Conservation (phyloP, 768 basidiomycete genomes). For the Rhodosporidiobolus odoratus region DNA sequence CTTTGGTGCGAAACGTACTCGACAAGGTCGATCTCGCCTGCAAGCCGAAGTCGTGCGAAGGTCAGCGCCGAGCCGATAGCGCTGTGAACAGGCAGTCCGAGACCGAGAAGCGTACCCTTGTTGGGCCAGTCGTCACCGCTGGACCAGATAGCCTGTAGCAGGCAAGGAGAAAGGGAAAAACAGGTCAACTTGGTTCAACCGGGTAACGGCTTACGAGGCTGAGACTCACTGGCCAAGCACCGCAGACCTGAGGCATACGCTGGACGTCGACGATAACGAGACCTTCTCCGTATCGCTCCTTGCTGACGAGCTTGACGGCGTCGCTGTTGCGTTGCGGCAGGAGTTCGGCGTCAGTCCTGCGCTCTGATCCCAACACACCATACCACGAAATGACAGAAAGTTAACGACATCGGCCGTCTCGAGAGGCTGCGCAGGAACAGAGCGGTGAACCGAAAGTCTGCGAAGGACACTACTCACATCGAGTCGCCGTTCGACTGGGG, state of each 20-base stretch:
- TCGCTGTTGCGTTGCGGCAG: neutral
- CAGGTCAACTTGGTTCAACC: neutral
- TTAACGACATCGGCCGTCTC: neutral
- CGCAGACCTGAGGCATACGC: conserved; percentile 15
- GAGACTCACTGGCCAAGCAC: neutral
- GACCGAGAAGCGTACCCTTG: neutral
- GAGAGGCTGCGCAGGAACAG: neutral
- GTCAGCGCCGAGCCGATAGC: neutral
- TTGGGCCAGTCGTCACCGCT: conserved; percentile 28
- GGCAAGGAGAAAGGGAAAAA: neutral
- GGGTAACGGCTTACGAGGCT: neutral
- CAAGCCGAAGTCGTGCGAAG: neutral
- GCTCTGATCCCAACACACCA: too few species aligned
- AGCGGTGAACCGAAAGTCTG: too few species aligned
- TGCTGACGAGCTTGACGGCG: conserved; percentile 13
- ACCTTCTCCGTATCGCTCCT: conserved; percentile 11
- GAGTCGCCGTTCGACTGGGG: neutral
- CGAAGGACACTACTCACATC: neutral
- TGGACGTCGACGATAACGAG: conserved; percentile 20
- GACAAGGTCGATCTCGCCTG: conserved; percentile 24
- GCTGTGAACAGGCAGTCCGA: neutral
- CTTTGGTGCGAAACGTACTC: conserved; percentile 23
- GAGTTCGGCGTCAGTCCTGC: too few species aligned
- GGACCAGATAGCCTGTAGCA: conserved; percentile 12
- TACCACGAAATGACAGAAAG: neutral